phyloP scores from a whole-genome alignment of 78 protist genomes.

The Andalucia godoyi region DNA sequence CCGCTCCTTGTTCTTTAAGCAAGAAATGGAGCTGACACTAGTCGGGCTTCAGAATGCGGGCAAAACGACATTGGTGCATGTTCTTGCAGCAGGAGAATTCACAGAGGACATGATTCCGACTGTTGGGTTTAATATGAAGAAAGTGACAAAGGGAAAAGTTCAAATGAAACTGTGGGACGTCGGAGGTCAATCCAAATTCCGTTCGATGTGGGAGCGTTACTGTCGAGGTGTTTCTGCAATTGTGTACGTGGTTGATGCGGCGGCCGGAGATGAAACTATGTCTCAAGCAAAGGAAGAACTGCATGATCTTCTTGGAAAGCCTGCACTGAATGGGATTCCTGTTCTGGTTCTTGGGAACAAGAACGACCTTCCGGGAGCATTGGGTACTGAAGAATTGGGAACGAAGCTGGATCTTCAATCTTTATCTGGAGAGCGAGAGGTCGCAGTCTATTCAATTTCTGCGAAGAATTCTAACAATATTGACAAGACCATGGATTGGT shows the following conservation, averaged over 20 bases:
- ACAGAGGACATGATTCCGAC: slow-evolving; percentile 88
- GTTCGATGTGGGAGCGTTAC: slow-evolving; percentile 94
- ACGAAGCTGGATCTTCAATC: slow-evolving; percentile 32
- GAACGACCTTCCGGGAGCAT: slow-evolving; percentile 75
- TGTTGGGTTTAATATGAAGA: slow-evolving; percentile 87
- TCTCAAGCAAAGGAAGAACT: slow-evolving; percentile 62
- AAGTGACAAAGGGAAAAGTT: slow-evolving; percentile 84
- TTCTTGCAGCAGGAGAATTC: slow-evolving; percentile 9
- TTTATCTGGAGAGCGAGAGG: slow-evolving; percentile 53
- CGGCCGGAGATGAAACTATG: slow-evolving; percentile 50
- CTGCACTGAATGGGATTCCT: slow-evolving; percentile 83
- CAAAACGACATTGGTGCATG: slow-evolving; percentile 81
- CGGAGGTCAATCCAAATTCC: slow-evolving; percentile 94
- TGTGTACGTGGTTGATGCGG: slow-evolving; percentile 86
- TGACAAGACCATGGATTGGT: slow-evolving; percentile 82
- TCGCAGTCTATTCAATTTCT: slow-evolving; percentile 74
- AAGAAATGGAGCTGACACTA: slow-evolving; percentile 92
- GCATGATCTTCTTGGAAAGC: slow-evolving; percentile 65
- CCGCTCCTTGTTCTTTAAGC: slow-evolving; percentile 45
- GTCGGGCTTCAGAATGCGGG: slow-evolving; percentile 93
- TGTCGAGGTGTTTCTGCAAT: slow-evolving; percentile 89
- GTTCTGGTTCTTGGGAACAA: slow-evolving; percentile 89
- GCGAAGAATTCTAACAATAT: slow-evolving; percentile 79
- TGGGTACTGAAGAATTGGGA: slow-evolving; percentile 54
- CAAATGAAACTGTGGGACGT: slow-evolving; percentile 86